Conservation (phyloP, 202 grass and related monocot genomes). For the Panicum virgatum region DNA sequence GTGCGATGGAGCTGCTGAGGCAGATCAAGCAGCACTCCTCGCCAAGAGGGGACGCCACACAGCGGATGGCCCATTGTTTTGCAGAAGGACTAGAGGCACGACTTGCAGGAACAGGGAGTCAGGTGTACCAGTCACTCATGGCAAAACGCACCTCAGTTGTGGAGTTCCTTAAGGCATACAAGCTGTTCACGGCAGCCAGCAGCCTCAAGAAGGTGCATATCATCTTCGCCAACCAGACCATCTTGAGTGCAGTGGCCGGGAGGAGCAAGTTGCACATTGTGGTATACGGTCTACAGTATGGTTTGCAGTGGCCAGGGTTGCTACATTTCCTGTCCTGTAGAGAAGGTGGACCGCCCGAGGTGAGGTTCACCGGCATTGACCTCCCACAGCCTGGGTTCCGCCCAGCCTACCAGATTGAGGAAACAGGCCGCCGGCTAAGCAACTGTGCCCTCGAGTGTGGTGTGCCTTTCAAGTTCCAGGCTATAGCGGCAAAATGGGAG, state of each 20-base stretch:
- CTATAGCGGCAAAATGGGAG: constrained; percentile 68
- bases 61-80: constrained; percentile 76
- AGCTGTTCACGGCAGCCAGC: constrained; percentile 49
- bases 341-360: constrained; percentile 57
- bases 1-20: constrained; percentile 50
- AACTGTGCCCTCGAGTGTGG: constrained; percentile 42
- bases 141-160: constrained; percentile 42
- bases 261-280: constrained; percentile 66
- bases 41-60: constrained; percentile 47
- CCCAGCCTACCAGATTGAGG: constrained; percentile 59
- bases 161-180: constrained; percentile 62
- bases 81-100: constrained; percentile 68
- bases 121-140: constrained; percentile 54
- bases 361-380: constrained; percentile 74
- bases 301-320: constrained; percentile 72
- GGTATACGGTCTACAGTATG: constrained; percentile 55
- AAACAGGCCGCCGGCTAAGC: constrained; percentile 64
- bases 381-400: constrained; percentile 73
- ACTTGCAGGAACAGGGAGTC: constrained; percentile 68
- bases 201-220: constrained; percentile 45
- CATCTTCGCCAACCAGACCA: constrained; percentile 40
- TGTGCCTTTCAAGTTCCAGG: constrained; percentile 61
- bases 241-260: constrained; percentile 35
- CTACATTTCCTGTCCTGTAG: constrained; percentile 8
- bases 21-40: constrained; percentile 72